Conservation (phyloP, 257 asterid species). For the Plantago major region DNA sequence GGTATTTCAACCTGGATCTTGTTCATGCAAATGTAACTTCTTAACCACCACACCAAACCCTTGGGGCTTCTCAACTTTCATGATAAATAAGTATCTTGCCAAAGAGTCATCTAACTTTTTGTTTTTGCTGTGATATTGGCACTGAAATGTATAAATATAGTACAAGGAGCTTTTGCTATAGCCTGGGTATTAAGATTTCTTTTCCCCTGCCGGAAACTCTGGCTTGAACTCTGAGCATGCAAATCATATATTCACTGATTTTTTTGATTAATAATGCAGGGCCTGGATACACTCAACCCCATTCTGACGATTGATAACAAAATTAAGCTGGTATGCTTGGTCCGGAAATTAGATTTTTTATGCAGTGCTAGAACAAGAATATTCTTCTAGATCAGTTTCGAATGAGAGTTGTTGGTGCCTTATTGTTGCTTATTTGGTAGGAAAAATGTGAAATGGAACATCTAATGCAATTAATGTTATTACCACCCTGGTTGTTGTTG, state of each 20-base stretch:
- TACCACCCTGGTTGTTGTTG: neutral
- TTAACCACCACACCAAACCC: no score
- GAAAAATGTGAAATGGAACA: neutral
- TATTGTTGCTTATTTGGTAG: neutral
- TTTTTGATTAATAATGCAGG: conserved; percentile 45
- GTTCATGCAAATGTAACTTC: no score
- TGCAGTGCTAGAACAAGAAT: neutral
- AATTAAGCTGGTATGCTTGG: conserved; percentile 67
- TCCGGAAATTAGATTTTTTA: neutral
- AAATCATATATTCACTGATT: neutral
- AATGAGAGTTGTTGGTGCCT: neutral
- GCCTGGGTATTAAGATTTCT: no score
- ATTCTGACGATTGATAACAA: conserved; percentile 64
- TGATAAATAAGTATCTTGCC: no score
- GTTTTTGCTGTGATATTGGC: no score
- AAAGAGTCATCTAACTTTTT: no score
- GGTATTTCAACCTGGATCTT: no score
- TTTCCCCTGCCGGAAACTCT: no score
- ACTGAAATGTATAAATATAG: no score
- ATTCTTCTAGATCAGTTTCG: neutral
- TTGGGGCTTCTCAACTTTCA: no score
- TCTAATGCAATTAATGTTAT: neutral
- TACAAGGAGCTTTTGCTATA: no score
- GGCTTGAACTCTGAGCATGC: no score
- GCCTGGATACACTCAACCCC: conserved; percentile 79